Base-by-base conservation (phyloP, 495 filamentous ascomycete species). In the Lepidopterella palustris region DNA sequence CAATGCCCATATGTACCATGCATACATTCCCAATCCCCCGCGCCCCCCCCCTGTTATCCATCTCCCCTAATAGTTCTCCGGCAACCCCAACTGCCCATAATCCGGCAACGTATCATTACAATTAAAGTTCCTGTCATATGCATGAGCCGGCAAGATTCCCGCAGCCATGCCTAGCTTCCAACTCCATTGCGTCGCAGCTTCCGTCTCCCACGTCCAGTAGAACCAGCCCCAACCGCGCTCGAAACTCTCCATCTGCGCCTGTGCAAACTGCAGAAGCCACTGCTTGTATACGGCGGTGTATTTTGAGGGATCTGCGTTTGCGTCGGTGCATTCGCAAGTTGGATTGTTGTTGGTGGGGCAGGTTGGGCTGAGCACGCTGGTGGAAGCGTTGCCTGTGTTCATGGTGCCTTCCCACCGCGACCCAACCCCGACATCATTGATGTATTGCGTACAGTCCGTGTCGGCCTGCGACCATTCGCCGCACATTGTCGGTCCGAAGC, bases 391-490 rank as follows among this genome's bases (percentile, higher is more conserved):
- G 50, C 77, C 80, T 4, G 81, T 83, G 40, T 78, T 72, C 39
- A 86, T 72, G 0, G 89, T 92, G 35, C 95, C 95, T 70, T 88
- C 85, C 95, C 95, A 99, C 47, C 95, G 84, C 53, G 85, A 88
- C 55, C 95, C 95, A 61, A 82, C 79, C 63, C 86, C 87, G 53
- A 97, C 90, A 71, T 97, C 90, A 72, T 95, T 97, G 59, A 99
- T 80, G 68, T 91, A 84, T 63, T 80, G 62, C 2, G 90, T 83
- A 76, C 95, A 99, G 75, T 99, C 95, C 11, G 95, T 97, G 70
- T 99, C 95, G 45, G 95, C 92, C 79, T 97, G 93, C 3, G 86
- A 90, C 90, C 91, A 99, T 80, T 99, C 95, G 66, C 92, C 95
- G 70, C 92, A 89, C 54, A 97, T 84, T n/a, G 92, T 97, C 4